phyloP scores from a whole-genome alignment of 1,284 basidiomycete genomes.

The Cronartium quercuum region DNA sequence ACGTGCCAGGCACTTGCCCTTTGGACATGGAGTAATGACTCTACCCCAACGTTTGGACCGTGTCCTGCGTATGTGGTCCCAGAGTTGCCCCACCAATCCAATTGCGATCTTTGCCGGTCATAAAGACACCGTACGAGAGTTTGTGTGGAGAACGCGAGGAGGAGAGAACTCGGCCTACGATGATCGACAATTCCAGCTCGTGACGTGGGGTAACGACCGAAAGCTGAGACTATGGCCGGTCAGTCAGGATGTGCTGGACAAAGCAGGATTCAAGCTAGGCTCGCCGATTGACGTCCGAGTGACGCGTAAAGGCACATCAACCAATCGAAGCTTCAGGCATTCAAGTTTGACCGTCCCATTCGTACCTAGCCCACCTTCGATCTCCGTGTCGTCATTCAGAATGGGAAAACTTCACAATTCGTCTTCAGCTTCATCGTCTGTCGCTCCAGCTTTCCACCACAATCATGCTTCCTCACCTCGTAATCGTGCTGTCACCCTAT shows the following conservation, averaged over 20 bases:
- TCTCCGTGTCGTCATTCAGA: constrained; percentile 28
- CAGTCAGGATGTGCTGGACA: constrained; percentile 57
- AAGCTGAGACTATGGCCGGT: constrained; percentile 89
- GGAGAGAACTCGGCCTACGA: constrained; percentile 54
- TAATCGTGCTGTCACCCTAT: background rate
- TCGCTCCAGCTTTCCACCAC: background rate
- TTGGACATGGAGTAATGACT: constrained; percentile 80
- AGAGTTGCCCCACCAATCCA: constrained; percentile 55
- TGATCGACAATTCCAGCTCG: constrained; percentile 75
- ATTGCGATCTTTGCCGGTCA: constrained; percentile 80
- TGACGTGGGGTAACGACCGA: constrained; percentile 95
- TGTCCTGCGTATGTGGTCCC: constrained; percentile 73
- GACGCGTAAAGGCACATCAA: constrained; percentile 50
- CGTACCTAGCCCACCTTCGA: constrained; percentile 24
- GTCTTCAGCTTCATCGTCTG: constrained; percentile 23
- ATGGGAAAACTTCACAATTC: constrained; percentile 7
- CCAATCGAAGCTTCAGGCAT: constrained; percentile 39
- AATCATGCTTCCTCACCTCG: constrained; percentile 27
- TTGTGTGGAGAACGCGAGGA: constrained; percentile 77
- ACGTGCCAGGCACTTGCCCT: constrained; percentile 85
- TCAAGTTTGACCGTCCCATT: constrained; percentile 30
- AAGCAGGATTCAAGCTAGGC: constrained; percentile 54
- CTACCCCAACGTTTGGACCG: constrained; percentile 83
- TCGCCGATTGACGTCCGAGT: constrained; percentile 54
- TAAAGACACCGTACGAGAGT: constrained; percentile 91